Percentiles rank a stretch among this genome's conserved stretches.
Evolutionary conservation across 1,284 basidiomycete genomes (phyloP).

Genomic region (Xerocomus nothofagi): DNA sequence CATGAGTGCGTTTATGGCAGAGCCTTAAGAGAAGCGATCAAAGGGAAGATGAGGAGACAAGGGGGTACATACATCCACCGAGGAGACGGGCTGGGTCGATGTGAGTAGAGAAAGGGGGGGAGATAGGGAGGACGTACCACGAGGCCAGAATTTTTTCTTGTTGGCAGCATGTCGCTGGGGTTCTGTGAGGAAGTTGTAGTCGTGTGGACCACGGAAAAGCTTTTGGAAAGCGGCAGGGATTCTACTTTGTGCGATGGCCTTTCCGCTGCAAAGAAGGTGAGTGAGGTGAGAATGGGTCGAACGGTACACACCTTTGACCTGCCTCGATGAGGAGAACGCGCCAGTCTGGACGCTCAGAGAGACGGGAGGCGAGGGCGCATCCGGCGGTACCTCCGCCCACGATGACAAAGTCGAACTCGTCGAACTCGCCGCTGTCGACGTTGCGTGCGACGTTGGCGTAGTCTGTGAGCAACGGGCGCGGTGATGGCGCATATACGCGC

Average conservation of each 20-base stretch:
- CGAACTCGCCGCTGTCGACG: conserved; percentile 11
- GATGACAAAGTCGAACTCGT: conserved; percentile 62
- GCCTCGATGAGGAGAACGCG: conserved; percentile 66
- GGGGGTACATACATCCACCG: conserved; percentile 58
- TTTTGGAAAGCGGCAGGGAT: conserved; percentile 42
- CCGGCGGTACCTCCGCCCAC: conserved; percentile 71
- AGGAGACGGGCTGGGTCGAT: conserved; percentile 53
- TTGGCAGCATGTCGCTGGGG: conserved; percentile 51
- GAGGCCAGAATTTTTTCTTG: conserved; percentile 55
- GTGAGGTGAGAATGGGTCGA: fast-evolving
- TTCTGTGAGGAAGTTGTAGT: conserved; percentile 55
- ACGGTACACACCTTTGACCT: conserved; percentile 52
- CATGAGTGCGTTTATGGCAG: conserved; percentile 69
- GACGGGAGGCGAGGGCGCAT: conserved; percentile 63
- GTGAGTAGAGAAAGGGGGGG: conserved; percentile 5
- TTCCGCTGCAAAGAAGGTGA: conserved; percentile 21
- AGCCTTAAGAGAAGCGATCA: conserved; percentile 41
- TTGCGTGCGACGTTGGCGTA: conserved; percentile 13
- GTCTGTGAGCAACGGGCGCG: background rate
- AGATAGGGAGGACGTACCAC: conserved; percentile 43
- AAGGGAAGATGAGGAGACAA: background rate
- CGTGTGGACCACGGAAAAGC: conserved; percentile 44
- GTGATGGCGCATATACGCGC: background rate
- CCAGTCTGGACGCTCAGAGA: conserved; percentile 57
- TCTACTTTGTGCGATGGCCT: conserved; percentile 38